Evolutionary conservation across 2,329 filamentous ascomycete species (phyloP), one percentile per base, ranked within the genome.

Genomic region (Fusarium concolor): DNA sequence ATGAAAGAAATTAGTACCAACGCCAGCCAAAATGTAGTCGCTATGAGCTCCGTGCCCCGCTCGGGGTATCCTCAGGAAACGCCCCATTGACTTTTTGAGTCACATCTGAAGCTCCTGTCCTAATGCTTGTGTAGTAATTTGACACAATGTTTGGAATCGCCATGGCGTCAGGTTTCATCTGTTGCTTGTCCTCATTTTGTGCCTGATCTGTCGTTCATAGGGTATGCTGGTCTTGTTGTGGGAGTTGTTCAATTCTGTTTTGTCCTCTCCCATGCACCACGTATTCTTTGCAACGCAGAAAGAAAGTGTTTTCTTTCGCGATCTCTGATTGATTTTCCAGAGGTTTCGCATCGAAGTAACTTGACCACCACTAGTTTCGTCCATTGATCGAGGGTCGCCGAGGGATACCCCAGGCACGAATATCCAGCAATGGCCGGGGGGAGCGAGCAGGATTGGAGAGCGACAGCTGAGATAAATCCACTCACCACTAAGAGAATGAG

Each of bases 401-500:
- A 54, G 18, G 24, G 24, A 39, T 51, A 35, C 22, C 45, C 26
- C 20, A 17, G 49, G 20, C 49, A 50, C 37, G 35, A 29, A 39
- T 38, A 54, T 22, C 56, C 52, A 44, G 28, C n/a, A 31, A 31
- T 29, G 24, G 15, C 28, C 28, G 10, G 31, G 15, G 33, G 18
- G 20, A 47, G 37, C 66, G 41, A 43, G 51, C 59, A 51, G 55
- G 41, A 42, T 26, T 37, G 35, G 43, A 35, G 59, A 47, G 50
- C 35, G 38, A 46, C 62, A 43, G 45, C 38, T 43, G 15, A 62
- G 43, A 50, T 58, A 60, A 47, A 42, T 52, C 15, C 29, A 76
- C 79, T 78, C 72, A 82, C 80, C 78, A 79, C 78, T 82, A 82
- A 74, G 74, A 80, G 64, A 75, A 77, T 74, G 70, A 77, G 68